A percentile compares a stretch with the other conserved stretches of the same genome.
These are phyloP conservation scores for Solanum chaucha DNA, from an alignment of 257 asterid species.

Conservation along the genomic window DNA sequence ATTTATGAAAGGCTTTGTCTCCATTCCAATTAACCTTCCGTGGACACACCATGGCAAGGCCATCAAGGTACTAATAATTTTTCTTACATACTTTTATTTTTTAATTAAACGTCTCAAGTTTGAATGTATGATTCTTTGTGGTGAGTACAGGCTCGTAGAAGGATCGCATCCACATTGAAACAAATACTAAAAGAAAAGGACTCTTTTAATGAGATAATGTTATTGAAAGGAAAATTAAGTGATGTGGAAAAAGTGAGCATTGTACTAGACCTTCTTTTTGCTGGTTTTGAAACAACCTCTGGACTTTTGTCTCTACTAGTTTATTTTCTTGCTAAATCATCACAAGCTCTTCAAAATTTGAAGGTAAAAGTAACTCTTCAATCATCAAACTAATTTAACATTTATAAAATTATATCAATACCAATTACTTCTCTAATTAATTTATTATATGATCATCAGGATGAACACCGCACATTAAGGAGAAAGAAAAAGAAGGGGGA, in stretches of 20 bases:
- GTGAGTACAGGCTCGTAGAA: slow-evolving; percentile 44
- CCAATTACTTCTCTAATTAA: not conserved
- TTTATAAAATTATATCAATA: no score
- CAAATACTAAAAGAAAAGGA: slow-evolving; percentile 23
- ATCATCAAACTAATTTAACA: no score
- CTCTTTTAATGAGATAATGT: slow-evolving; percentile 26
- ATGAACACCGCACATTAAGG: slow-evolving; percentile 44
- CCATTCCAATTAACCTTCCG: slow-evolving; percentile 60
- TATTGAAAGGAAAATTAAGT: slow-evolving; percentile 23
- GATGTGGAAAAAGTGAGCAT: slow-evolving; percentile 58
- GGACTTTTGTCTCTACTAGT: slow-evolving; percentile 59
- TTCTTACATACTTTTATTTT: not conserved
- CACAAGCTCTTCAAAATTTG: slow-evolving; percentile 30
- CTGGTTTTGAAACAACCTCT: slow-evolving; percentile 85
- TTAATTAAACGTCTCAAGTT: not conserved
- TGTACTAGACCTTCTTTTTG: slow-evolving; percentile 53
- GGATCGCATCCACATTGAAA: slow-evolving; percentile 36
- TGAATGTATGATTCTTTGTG: not conserved
- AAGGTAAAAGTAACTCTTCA: slow-evolving; percentile 17
- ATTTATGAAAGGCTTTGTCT: slow-evolving; percentile 71
- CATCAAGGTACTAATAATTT: slow-evolving; percentile 29
- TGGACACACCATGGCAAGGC: slow-evolving; percentile 68
- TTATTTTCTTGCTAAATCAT: slow-evolving; percentile 47
- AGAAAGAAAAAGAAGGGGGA: slow-evolving; percentile 33
- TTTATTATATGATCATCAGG: slow-evolving; percentile 20